These are phyloP conservation scores for Elsinoe batatas DNA, from an alignment of 2,329 filamentous ascomycete genomes.

Conservation along the genomic window DNA sequence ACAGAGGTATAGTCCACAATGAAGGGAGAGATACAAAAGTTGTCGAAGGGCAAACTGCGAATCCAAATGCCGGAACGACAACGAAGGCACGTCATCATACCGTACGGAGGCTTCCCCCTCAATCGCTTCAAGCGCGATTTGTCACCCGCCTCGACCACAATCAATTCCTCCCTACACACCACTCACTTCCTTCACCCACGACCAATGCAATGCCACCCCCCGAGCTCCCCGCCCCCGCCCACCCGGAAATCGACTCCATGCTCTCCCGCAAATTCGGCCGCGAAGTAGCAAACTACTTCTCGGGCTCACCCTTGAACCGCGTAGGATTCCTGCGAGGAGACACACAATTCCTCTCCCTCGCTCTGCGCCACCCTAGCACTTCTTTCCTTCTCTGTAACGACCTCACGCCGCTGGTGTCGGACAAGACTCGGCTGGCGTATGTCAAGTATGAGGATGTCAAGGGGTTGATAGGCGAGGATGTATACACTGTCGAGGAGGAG, in stretches of 20 bases:
- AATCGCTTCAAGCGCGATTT: background rate
- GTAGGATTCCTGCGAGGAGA: slow-evolving; percentile 68
- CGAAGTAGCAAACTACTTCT: slow-evolving; percentile 77
- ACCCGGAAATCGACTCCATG: slow-evolving; percentile 55
- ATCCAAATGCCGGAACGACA: too few species aligned
- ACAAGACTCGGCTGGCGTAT: slow-evolving; percentile 52
- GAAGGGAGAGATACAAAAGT: too few species aligned
- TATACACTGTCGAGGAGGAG: slow-evolving; percentile 62
- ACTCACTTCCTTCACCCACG: background rate
- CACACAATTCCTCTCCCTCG: slow-evolving; percentile 57
- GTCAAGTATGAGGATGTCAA: slow-evolving; percentile 60
- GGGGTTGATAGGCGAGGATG: slow-evolving; percentile 58
- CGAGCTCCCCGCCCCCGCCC: slow-evolving; percentile 48
- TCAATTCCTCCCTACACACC: background rate
- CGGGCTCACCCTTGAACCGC: slow-evolving; percentile 65
- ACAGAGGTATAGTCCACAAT: too few species aligned
- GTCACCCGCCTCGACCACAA: background rate
- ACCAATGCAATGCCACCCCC: slow-evolving; percentile 28
- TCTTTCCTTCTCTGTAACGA: slow-evolving; percentile 71
- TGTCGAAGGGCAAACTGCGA: too few species aligned
- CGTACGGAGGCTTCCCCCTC: background rate
- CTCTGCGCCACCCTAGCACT: slow-evolving; percentile 55
- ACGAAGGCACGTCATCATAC: background rate
- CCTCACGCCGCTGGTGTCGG: slow-evolving; percentile 61
- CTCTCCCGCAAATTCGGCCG: slow-evolving; percentile 67